These are phyloP conservation scores for Yamadazyma oceani DNA, from an alignment of 1,139 yeast species.

Conservation along the genomic window DNA sequence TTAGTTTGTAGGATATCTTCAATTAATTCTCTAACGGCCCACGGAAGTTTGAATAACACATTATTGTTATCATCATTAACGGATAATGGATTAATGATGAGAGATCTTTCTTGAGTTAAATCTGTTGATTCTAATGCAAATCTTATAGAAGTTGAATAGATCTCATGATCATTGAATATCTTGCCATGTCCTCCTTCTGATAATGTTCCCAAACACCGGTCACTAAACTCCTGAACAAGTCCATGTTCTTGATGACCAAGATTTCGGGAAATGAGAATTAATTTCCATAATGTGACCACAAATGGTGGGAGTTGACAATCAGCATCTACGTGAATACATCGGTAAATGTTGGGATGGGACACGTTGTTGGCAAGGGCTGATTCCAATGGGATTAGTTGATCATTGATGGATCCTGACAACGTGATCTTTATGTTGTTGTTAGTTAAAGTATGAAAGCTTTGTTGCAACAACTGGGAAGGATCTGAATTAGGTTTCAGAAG, in stretches of 20 bases:
- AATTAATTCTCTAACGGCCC: conserved; percentile 39
- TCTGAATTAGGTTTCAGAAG: conserved; percentile 39
- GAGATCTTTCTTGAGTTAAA: conserved; percentile 18
- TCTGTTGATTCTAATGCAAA: conserved; percentile 41
- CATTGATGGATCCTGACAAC: conserved; percentile 52
- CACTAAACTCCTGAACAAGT: conserved; percentile 33
- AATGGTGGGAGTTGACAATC: conserved; percentile 29
- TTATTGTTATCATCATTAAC: conserved; percentile 5
- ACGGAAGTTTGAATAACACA: conserved; percentile 32
- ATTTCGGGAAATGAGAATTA: conserved; percentile 36
- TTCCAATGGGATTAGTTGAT: conserved; percentile 78
- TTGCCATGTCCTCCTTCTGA: conserved; percentile 32
- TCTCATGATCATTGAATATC: conserved; percentile 23
- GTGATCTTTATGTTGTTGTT: conserved; percentile 48
- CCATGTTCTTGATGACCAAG: conserved; percentile 38
- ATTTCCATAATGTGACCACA: conserved; percentile 30
- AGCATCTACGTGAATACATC: conserved; percentile 36
- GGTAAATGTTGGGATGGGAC: conserved; percentile 54
- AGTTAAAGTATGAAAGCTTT: conserved; percentile 30
- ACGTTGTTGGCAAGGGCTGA: conserved; percentile 46
- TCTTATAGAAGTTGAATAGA: conserved; percentile 32
- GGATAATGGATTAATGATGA: conserved; percentile 11
- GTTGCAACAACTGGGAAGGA: conserved; percentile 29
- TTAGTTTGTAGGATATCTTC: conserved; percentile 37
- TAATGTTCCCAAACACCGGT: conserved; percentile 25